Percentiles rank a stretch among this genome's conserved stretches.
Evolutionary conservation across 2,329 filamentous ascomycete species (phyloP).

Genomic region (Calonectria multiphialidica): DNA sequence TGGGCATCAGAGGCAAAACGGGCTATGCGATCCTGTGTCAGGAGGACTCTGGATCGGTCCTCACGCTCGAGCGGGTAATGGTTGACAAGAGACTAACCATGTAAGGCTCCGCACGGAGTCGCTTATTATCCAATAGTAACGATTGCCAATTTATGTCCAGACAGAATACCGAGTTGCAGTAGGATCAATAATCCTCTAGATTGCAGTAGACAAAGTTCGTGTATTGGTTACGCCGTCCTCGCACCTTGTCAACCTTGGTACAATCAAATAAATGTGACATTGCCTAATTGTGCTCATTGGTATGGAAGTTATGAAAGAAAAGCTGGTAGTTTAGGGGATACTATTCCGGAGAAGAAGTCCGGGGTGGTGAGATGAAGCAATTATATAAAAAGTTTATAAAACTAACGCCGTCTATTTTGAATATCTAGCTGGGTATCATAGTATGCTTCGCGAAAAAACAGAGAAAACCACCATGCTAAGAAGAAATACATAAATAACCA

Average conservation of each 20-base stretch:
- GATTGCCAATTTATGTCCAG: not conserved
- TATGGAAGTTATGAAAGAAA: not conserved
- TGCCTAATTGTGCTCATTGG: not conserved
- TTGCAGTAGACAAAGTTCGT: constrained; percentile 14
- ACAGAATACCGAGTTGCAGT: not conserved
- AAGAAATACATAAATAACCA: not conserved
- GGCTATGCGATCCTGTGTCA: constrained; percentile 49
- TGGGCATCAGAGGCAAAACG: constrained; percentile 51
- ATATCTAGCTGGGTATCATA: constrained; percentile 34
- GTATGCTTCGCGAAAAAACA: not conserved
- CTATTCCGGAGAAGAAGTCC: too few species aligned
- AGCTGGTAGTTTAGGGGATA: not conserved
- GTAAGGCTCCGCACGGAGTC: not conserved
- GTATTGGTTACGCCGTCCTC: constrained; percentile 12
- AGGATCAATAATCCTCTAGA: not conserved
- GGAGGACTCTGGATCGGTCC: constrained; percentile 48
- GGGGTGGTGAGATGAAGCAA: too few species aligned
- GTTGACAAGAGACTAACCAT: constrained; percentile 1
- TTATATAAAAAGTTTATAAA: not conserved
- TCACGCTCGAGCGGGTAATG: constrained; percentile 31
- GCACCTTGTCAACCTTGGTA: constrained; percentile 25
- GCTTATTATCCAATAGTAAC: not conserved
- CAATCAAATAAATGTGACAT: not conserved
- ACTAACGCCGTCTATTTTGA: constrained; percentile 1
- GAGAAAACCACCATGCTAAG: constrained; percentile 1